Evolutionary conservation across 768 basidiomycete genomes (phyloP).

Genomic region (Pisolithus albus): DNA sequence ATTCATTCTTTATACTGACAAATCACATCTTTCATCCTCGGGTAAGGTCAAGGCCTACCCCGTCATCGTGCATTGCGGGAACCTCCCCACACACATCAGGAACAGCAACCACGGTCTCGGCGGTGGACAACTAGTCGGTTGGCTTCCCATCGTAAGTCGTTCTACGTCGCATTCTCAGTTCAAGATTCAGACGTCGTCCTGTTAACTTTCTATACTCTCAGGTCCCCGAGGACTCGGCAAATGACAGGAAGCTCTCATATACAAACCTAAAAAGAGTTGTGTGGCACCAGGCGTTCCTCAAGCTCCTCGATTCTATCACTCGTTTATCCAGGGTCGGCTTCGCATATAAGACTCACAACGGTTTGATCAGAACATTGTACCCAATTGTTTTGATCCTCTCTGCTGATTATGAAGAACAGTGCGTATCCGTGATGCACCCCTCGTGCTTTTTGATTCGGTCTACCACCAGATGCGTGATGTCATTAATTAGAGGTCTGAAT

Average conservation of each 20-base stretch:
- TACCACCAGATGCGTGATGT: slow-evolving; percentile 28
- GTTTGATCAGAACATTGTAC: slow-evolving; percentile 5
- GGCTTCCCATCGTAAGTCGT: slow-evolving; percentile 17
- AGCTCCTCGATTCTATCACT: slow-evolving; percentile 7
- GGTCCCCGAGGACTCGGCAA: not conserved
- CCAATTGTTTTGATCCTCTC: slow-evolving; percentile 18
- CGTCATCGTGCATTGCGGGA: slow-evolving; percentile 26
- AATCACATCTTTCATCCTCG: slow-evolving; percentile 31
- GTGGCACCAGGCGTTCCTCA: slow-evolving; percentile 16
- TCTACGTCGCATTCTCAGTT: not conserved
- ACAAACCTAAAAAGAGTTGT: slow-evolving; percentile 14
- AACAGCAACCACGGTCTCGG: not conserved
- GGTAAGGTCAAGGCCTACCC: slow-evolving; percentile 34
- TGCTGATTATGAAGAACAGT: slow-evolving; percentile 26
- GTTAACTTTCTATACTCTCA: not conserved
- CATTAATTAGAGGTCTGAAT: slow-evolving; percentile 26
- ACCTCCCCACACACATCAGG: slow-evolving; percentile 18
- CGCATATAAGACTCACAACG: slow-evolving; percentile 4
- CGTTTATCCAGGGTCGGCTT: slow-evolving; percentile 7
- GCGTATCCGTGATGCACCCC: not conserved
- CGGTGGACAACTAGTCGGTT: slow-evolving; percentile 1
- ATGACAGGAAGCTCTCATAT: slow-evolving; percentile 8
- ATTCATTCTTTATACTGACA: slow-evolving; percentile 37
- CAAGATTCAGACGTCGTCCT: too few relatives aligned
- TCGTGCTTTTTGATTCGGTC: too few relatives aligned